Conservation (phyloP, 805 yeast species). For the Kodamaea restingae region DNA sequence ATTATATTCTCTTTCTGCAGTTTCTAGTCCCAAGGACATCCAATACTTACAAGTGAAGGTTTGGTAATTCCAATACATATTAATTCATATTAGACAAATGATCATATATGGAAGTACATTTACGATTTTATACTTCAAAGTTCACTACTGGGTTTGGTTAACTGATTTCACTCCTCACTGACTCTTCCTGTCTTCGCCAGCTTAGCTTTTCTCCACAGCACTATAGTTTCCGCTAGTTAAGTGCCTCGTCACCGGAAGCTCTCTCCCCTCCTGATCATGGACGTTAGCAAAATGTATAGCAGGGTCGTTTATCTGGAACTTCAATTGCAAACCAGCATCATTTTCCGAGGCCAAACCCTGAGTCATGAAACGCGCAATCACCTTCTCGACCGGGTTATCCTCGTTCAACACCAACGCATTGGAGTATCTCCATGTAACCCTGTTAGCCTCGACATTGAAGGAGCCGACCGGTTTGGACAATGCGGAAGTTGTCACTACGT, state of each 20-base stretch:
- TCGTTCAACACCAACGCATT: constrained; percentile 36
- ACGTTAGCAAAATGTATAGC: constrained; percentile 43
- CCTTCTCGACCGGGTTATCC: constrained; percentile 48
- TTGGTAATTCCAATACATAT: too few species aligned
- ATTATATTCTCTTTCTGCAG: too few species aligned
- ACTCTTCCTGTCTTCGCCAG: too few species aligned
- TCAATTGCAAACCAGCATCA: constrained; percentile 67
- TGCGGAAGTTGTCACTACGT: constrained; percentile 65
- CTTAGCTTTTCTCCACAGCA: constrained; percentile 24
- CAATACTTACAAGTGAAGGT: too few species aligned
- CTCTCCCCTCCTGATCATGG: constrained; percentile 20
- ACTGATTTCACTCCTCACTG: too few species aligned
- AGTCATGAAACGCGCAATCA: constrained; percentile 85
- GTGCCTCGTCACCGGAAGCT: constrained; percentile 44
- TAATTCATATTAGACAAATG: too few species aligned
- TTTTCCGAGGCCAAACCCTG: constrained; percentile 67
- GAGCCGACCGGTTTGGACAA: constrained; percentile 90
- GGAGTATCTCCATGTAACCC: constrained; percentile 79
- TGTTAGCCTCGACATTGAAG: constrained; percentile 77
- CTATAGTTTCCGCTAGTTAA: constrained; percentile 49
- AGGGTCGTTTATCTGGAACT: constrained; percentile 49
- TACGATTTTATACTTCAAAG: too few species aligned
- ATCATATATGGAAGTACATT: too few species aligned
- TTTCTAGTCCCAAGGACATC: too few species aligned
- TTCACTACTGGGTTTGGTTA: too few species aligned